Evolutionary conservation across 768 basidiomycete species (phyloP).

Genomic region (Suillus sp.): DNA sequence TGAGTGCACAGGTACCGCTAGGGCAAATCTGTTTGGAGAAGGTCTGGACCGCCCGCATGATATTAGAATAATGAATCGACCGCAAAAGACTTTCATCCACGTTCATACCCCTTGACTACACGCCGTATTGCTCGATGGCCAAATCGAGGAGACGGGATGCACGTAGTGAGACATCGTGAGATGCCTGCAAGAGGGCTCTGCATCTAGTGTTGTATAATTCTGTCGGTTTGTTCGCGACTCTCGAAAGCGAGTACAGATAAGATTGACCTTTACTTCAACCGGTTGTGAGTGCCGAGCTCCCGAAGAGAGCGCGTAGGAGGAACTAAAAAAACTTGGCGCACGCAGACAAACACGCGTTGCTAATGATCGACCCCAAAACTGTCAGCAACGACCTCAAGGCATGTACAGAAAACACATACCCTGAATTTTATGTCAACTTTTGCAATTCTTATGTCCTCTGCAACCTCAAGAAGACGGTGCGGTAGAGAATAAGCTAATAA

Average conservation of each 20-base stretch:
- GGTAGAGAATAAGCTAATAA: background rate
- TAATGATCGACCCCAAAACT: slow-evolving; percentile 34
- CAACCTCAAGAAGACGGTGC: background rate
- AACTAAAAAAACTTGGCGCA: background rate
- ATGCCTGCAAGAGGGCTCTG: background rate
- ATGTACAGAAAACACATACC: slow-evolving; percentile 10
- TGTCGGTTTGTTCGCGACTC: background rate
- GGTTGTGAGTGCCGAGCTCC: background rate
- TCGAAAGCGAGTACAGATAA: background rate
- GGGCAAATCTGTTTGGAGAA: background rate
- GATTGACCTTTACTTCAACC: background rate
- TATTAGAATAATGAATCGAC: background rate
- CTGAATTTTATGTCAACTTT: slow-evolving; percentile 31
- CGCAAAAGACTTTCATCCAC: slow-evolving; percentile 5
- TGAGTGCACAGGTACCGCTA: background rate
- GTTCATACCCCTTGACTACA: slow-evolving; percentile 8
- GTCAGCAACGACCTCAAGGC: slow-evolving; percentile 28
- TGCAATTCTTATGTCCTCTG: slow-evolving; percentile 15
- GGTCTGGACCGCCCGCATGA: slow-evolving; percentile 2
- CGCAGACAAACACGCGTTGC: slow-evolving; percentile 14
- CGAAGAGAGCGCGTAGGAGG: background rate
- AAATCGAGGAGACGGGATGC: background rate
- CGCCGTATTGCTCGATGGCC: slow-evolving; percentile 2
- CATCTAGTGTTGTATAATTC: background rate
- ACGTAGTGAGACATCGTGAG: background rate